A percentile compares a stretch with the other conserved stretches of the same genome.
These are phyloP conservation scores for Linnemannia exigua DNA, from an alignment of 192 early-diverging fungal genomes.

Conservation along the genomic window DNA sequence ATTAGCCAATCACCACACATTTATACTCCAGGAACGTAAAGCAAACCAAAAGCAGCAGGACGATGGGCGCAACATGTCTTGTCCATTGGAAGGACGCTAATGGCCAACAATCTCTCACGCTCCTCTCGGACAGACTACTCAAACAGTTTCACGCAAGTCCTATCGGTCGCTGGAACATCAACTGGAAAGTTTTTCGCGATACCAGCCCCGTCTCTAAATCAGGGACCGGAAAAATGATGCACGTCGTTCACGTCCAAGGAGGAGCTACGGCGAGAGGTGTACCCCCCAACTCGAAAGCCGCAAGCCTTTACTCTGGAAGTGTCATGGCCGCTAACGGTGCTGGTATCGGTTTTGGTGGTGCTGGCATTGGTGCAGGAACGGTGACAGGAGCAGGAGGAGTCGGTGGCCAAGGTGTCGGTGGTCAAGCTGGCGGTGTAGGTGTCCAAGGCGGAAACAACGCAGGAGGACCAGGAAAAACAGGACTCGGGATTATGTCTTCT, in stretches of 20 bases:
- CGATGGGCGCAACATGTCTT: slow-evolving; percentile 54
- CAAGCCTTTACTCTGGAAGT: slow-evolving; percentile 18
- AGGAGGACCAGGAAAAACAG: slow-evolving; percentile 31
- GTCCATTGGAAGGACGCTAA: slow-evolving; percentile 56
- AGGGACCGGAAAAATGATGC: slow-evolving; percentile 56
- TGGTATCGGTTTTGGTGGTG: slow-evolving; percentile 1
- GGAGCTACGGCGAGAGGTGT: slow-evolving; percentile 38
- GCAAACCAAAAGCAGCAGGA: background rate
- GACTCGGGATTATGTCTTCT: slow-evolving; percentile 34
- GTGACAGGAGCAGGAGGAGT: background rate
- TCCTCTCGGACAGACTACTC: slow-evolving; percentile 50
- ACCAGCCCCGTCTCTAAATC: slow-evolving; percentile 51
- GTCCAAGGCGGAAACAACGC: background rate
- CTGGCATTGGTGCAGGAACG: background rate
- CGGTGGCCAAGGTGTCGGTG: background rate
- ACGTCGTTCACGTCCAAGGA: slow-evolving; percentile 52
- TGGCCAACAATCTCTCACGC: slow-evolving; percentile 48
- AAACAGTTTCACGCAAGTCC: slow-evolving; percentile 51
- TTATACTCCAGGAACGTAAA: background rate
- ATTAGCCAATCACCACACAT: background rate
- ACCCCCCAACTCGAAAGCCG: slow-evolving; percentile 27
- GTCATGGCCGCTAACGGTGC: background rate
- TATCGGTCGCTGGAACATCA: slow-evolving; percentile 56
- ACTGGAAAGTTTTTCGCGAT: slow-evolving; percentile 55
- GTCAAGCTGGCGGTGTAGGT: background rate